Evolutionary conservation across 306 rosid species (phyloP).

Genomic region (Glycine soja): DNA sequence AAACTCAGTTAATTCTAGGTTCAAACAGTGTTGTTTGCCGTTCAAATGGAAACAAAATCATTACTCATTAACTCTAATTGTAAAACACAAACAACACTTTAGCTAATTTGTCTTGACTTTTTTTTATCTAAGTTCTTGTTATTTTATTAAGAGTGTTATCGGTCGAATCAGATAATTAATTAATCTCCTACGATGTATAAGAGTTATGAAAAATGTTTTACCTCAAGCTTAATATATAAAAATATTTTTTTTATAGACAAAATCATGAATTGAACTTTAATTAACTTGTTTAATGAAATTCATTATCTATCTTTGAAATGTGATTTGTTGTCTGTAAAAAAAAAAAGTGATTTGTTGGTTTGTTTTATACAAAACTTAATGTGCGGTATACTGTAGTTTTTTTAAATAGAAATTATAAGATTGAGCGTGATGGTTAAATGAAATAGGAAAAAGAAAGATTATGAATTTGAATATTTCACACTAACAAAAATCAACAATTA

Average conservation of each 20-base stretch:
- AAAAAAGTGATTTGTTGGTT: no score
- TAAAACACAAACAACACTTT: background rate
- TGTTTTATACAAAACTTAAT: no score
- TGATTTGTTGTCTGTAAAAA: no score
- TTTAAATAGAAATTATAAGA: no score
- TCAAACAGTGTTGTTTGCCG: constrained; percentile 12
- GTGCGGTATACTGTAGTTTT: no score
- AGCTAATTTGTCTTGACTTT: background rate
- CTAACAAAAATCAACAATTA: no score
- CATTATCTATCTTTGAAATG: no score
- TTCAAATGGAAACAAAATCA: constrained; percentile 33
- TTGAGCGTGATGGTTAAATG: no score
- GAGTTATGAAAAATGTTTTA: background rate
- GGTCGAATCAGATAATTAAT: background rate
- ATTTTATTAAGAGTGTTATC: background rate
- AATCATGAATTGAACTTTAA: background rate
- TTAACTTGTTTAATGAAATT: background rate
- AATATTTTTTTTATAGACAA: background rate
- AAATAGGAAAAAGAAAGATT: no score
- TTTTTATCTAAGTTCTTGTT: background rate
- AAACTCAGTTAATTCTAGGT: background rate
- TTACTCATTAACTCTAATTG: background rate
- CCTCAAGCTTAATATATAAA: background rate
- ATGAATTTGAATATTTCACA: no score
- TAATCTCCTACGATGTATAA: no score